Conservation (phyloP, 441 rosid genomes). For the Eruca vesicaria region DNA sequence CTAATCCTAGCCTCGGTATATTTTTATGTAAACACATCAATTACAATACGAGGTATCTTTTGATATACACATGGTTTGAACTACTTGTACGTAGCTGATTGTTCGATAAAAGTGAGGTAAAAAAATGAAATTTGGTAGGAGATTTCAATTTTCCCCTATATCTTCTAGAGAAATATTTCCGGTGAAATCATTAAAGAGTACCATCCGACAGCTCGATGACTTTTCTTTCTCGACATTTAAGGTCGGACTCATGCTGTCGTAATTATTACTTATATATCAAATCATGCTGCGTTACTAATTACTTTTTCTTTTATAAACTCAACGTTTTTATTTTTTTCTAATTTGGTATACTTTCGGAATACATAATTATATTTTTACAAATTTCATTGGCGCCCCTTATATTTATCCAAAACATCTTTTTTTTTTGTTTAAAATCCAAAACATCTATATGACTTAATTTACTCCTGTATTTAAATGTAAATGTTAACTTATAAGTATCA, state of each 20-base stretch:
- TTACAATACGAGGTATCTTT: conserved; percentile 28
- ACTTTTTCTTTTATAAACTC: background rate
- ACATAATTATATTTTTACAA: too few species aligned
- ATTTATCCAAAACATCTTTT: too few species aligned
- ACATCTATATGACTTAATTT: background rate
- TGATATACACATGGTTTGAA: conserved; percentile 3
- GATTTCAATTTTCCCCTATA: background rate
- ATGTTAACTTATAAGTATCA: background rate
- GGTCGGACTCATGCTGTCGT: conserved; percentile 33
- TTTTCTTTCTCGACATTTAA: conserved; percentile 35
- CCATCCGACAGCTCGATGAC: conserved; percentile 38
- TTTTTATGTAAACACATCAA: background rate
- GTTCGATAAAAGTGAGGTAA: conserved; percentile 2
- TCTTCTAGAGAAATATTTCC: conserved; percentile 4
- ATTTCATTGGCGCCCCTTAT: too few species aligned
- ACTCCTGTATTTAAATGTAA: background rate
- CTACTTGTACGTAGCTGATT: conserved; percentile 1
- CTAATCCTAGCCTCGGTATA: background rate
- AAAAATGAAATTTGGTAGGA: conserved; percentile 19
- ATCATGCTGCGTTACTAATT: background rate
- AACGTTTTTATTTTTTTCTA: conserved; percentile 8
- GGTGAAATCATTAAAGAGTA: conserved; percentile 37
- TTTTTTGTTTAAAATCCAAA: too few species aligned
- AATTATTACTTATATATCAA: conserved; percentile 26
- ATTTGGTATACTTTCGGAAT: background rate